Evolutionary conservation across 2,329 filamentous ascomycete genomes (phyloP), one percentile per base, ranked within the genome.

Genomic region (Chaetomium olivaceum): DNA sequence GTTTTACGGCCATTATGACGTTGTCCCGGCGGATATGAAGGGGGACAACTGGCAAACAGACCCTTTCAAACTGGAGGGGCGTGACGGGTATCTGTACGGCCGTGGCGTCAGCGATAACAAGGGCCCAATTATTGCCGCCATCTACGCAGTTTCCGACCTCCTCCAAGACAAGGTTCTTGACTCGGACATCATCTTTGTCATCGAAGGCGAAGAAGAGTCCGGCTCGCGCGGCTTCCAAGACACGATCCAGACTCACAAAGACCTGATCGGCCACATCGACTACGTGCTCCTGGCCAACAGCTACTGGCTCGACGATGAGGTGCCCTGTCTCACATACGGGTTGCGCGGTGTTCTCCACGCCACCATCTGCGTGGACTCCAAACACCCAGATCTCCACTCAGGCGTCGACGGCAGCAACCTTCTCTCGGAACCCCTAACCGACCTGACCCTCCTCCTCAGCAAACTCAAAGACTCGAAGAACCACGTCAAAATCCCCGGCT

Each of bases 41-140:
- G 88, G 89, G 64, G 86, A 87, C 46, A 94, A 92, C 71, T 99
- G 95, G 95, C 84, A 87, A 48, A 88, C 88, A 1, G 91, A 98
- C 69, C 96, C 95, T 0, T 99, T 98, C 75, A 84, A 89, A n/a
- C 84, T 98, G 74, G 90, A 90, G 59, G 95, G 95, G 4, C 87
- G 92, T 63, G 93, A 97, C 72, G 94, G 95, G 0, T 98, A 94
- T 75, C 82, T 98, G 1, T 98, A 99, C 70, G 95, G 95, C 2
- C 91, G 95, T 72, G 95, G 95, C n/a, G 91, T 96, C 16, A 96
- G 93, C 57, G 95, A 99, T 77, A 98, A 99, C 80, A 99, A 99
- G 77, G 95, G 96, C 0, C 95, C 95, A 0, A 92, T 97, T 67
- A 87, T 99, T 74, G 94, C 96, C 1, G 95, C 95, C 1, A 84